phyloP scores from a whole-genome alignment of 352 stramenopile species.

The Pilasporangium apinafurcum region DNA sequence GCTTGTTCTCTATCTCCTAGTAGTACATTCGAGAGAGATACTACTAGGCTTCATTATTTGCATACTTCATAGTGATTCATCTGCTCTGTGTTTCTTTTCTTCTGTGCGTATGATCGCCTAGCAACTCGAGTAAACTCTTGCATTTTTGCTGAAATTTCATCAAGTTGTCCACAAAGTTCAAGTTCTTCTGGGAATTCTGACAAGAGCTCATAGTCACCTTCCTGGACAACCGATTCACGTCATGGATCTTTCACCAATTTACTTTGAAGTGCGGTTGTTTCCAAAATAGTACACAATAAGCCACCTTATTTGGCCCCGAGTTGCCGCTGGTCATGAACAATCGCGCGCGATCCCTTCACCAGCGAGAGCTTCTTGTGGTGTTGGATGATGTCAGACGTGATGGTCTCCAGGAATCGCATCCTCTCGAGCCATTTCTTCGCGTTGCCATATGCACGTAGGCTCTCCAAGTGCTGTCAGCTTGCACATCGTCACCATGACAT shows the following conservation, averaged over 20 bases:
- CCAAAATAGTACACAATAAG: slow-evolving; percentile 84
- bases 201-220: slow-evolving; percentile 91
- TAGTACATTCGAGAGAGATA: slow-evolving; percentile 77
- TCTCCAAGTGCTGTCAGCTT: slow-evolving; percentile 67
- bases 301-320: slow-evolving; percentile 87
- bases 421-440: slow-evolving; percentile 90
- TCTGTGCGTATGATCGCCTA: slow-evolving; percentile 56
- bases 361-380: slow-evolving; percentile 88
- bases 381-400: slow-evolving; percentile 89
- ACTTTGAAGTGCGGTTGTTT: slow-evolving; percentile 90
- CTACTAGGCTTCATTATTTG: slow-evolving; percentile 77
- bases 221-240: slow-evolving; percentile 82
- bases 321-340: slow-evolving; percentile 87
- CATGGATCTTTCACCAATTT: slow-evolving; percentile 89
- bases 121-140: slow-evolving; percentile 68
- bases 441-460: slow-evolving; percentile 67
- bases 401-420: slow-evolving; percentile 85
- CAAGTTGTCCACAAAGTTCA: slow-evolving; percentile 89
- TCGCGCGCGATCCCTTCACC: slow-evolving; percentile 91
- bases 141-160: slow-evolving; percentile 91
- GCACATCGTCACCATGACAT: slow-evolving; percentile 21
- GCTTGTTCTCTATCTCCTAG: slow-evolving; percentile 75
- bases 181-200: slow-evolving; percentile 90
- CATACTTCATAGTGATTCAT: slow-evolving; percentile 77
- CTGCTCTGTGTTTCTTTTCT: slow-evolving; percentile 68